Base-by-base conservation (phyloP, 306 rosid species). In the Dryas drummondii region DNA sequence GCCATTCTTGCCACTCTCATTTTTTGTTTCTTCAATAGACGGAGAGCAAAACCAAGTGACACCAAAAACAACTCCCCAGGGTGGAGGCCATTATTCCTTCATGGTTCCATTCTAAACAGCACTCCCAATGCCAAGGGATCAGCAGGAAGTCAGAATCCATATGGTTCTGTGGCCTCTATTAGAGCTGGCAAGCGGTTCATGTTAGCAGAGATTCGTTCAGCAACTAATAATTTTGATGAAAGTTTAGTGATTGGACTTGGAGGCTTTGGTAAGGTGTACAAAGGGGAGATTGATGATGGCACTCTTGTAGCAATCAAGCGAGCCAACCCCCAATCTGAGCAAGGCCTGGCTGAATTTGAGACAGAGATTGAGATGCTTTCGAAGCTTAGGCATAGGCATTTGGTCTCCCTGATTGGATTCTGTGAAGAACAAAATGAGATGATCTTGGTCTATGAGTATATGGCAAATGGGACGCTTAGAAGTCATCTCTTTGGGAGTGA, bases 321-420 rank as follows among this genome's bases (percentile, higher is more conserved):
- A 13, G 93, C 98, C 78, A 90, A 92, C 75, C 98, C 93, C 0
- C 97, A 92, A 32, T 94, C 98, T 19, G 85, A 92, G 65, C 99
- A 94, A 78, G 99, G 99, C 37, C 80, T 94, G 17, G 86, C 88
- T 4, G 99, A 94, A 83, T 94, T 94, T 5, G 97, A 94, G 83
- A 94, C 98, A 0, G 99, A 94, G 87, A 94, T 94, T n/a, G 99
- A 92, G 84, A 92, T 92, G 98, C 99, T 94, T 59, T 94, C 98
- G 1, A 94, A 92, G 84, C 97, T 94, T 70, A 88, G 97, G 83
- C 99, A 94, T 55, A 84, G 96, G 71, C 99, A 94, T 82, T 80
- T 94, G 40, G 99, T 94, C 75, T 88, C 97, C 80, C 79, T 94
- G 88, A 90, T 92, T 50, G 99, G 99, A 16, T 94, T 88, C 83